Evolutionary conservation across 768 basidiomycete species (phyloP), one percentile per base, ranked within the genome.

Genomic region (Panaeolus cyanescens): DNA sequence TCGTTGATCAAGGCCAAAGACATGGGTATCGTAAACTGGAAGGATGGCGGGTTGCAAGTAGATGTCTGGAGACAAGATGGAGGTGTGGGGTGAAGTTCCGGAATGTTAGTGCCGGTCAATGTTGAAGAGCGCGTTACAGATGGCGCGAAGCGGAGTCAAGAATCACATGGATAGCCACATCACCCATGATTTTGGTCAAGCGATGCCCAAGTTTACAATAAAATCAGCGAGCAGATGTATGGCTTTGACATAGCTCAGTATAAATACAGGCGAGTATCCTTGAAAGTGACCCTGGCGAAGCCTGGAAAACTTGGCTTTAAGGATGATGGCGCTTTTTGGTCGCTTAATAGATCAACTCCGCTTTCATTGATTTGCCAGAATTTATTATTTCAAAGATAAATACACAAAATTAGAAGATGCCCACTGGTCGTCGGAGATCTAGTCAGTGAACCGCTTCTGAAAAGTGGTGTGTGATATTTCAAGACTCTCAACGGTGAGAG

Each of bases 1-100:
- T 77, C 75, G 62, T 81, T 74, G 50, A 83, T 63, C 45, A 77
- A 61, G 33, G 77, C 72, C 63, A 76, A 64, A 62, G 71, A 68
- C 65, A 69, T 67, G 59, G 34, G 59, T 39, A 56, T 54, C 58
- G 59, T 54, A 45, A 40, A 50, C 25, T 31, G 28, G 22, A 54
- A 54, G 34, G 61, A 50, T 30, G 37, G 45, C 58, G 54, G 22
- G 32, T 56, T 42, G 45, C 59, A 62, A 56, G 64, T 55, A 22
- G 57, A 22, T 31, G 57, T 31, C 36, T 53, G 32, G 28, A 37
- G 39, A 39, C 34, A 56, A 61, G 39, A 50, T 17, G 56, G 58
- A 53, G 55, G 55, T 36, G 37, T 59, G 40, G 62, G 63, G 58
- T 60, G 60, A 65, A 64, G 60, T 62, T 64, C 40, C 36, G 59